Evolutionary conservation across 495 filamentous ascomycete genomes (phyloP), one percentile per base, ranked within the genome.

Genomic region (Diplogelasinospora grovesii): DNA sequence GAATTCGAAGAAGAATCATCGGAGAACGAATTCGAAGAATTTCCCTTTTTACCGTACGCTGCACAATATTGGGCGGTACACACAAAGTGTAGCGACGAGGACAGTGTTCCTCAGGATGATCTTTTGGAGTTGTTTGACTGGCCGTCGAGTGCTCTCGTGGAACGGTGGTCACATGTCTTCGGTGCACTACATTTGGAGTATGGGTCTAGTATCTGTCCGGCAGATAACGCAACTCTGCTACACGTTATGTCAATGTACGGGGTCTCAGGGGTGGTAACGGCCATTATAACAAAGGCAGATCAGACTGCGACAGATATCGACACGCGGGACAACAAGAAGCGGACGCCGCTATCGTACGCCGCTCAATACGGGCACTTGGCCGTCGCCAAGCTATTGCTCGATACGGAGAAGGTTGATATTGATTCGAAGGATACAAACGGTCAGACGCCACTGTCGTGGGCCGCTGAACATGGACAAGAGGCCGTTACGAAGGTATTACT

Each of bases 31-130:
- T 7, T 25, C 13, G 10, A 31, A 20, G 18, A 43, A 4, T 46
- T 46, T 35, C 26, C 43, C 15, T 46, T 51, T 21, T 25, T 51
- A 39, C 8, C 6, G 21, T 51, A 51, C 24, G 43, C 38, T 14
- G 32, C 43, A 20, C 39, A 7, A 2, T 43, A 38, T 5, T 51
- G 43, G 48, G 23, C 36, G 22, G 16, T 24, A 7, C 48, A 51
- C 36, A 11, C 22, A 22, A 15, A 36, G 22, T 23, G 30, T 11
- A 38, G 48, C 33, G 39, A 46, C 36, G 22, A 20, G 13, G 16
- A 21, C 23, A 36, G 21, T 25, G 20, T 47, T 18, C 16, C 35
- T 32, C 43, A 44, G 32, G 26, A 36, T 1, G 28, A 52, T 23
- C 28, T 52, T 36, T 18, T 48, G 4, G 18, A 28, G 18, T 18